A percentile compares a stretch with the other conserved stretches of the same genome.
phyloP scores from a whole-genome alignment of 768 basidiomycete genomes.

The Paxillus rubicundulus region DNA sequence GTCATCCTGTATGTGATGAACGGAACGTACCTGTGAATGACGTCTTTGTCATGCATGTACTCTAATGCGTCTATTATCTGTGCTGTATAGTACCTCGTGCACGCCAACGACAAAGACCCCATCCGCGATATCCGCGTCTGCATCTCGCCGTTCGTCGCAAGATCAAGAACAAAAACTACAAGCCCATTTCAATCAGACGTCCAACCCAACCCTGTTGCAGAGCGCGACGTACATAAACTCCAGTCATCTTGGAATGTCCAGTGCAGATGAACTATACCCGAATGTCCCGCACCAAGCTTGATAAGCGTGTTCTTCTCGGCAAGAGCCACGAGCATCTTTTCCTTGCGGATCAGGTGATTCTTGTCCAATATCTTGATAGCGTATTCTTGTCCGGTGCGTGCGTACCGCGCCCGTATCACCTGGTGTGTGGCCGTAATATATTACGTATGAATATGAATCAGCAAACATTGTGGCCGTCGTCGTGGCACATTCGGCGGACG shows the following conservation, averaged over 20 bases:
- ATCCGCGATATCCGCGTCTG: constrained; percentile 67
- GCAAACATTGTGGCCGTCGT: constrained; percentile 6
- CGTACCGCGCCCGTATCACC: constrained; percentile 58
- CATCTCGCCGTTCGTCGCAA: constrained; percentile 75
- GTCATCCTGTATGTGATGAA: constrained; percentile 2
- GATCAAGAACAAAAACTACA: constrained; percentile 76
- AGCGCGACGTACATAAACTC: constrained; percentile 66
- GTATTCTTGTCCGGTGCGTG: constrained; percentile 58
- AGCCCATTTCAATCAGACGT: constrained; percentile 4
- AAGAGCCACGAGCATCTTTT: constrained; percentile 73
- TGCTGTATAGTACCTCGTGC: constrained; percentile 82
- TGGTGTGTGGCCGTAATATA: constrained; percentile 22
- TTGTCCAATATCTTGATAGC: constrained; percentile 86
- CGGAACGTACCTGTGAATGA: constrained; percentile 72
- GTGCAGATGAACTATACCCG: constrained; percentile 76
- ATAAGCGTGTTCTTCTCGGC: constrained; percentile 80
- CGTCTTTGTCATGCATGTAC: constrained; percentile 87
- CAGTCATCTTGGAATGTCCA: constrained; percentile 85
- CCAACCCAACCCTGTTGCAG: not conserved
- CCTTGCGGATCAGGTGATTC: constrained; percentile 73
- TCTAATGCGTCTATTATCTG: constrained; percentile 86
- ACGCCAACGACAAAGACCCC: constrained; percentile 82
- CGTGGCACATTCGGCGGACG: constrained; percentile 26
- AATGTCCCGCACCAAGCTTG: constrained; percentile 62
- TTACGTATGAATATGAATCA: constrained; percentile 8